Base-by-base conservation (phyloP, 2,329 filamentous ascomycete species). In the Bretziella fagacearum region DNA sequence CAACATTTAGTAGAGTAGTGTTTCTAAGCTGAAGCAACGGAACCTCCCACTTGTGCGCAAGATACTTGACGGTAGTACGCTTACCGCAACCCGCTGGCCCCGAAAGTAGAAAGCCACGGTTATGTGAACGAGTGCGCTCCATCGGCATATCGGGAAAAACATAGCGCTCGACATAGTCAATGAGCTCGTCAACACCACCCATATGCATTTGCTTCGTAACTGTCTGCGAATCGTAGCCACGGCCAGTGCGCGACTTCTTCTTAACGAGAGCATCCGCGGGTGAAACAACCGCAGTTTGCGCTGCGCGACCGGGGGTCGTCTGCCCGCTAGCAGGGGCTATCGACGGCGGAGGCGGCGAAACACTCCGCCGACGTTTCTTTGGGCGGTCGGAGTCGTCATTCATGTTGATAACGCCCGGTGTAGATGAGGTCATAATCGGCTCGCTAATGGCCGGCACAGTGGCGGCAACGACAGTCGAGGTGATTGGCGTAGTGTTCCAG, bases 1-100 rank as follows among this genome's bases (percentile, higher is more conserved):
- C 64, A 0, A 55, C 55, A n/a, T 65, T 62, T 1, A 56, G 52
- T 1, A 67, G 58, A 15, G 62, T 64, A 2, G 53, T 54, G 0
- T 55, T 56, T 15, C 48, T 47, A 1, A 66, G 54, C 1, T 79
- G 74, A 44, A 93, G 73, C 50, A 89, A 81, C 0, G 83, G 81
- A 0, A 89, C 75, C 1, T 75, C 77, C 13, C 85, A 65, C 51
- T 77, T 73, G 2, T 80, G 77, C 1, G 84, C 84, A 52, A 84
- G 76, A 1, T 78, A 80, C 55, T 80, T 74, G 5, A 84, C 77
- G 40, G 89, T 72, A 59, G 84, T 78, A 0, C 78, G 84, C 60
- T 93, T 91, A 52, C 84, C 84, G 52, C 81, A 85, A 15, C 84
- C 84, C 1, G 81, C 75, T 0, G 84, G 84, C 0, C 84, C 84